A percentile compares a stretch with the other conserved stretches of the same genome.
Conservation (phyloP, 129 eudicot genomes). For the Helianthus annuus region HanXRQr2.0-SUNRISE NC_035433.2:33163745-33164244, state of each 20-base stretch:
- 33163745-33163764: conserved; percentile 1
- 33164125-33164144: conserved; percentile 45
- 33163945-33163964: conserved; percentile 74
- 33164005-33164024: too few relatives aligned
- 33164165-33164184: conserved; percentile 74
- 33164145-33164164: conserved; percentile 64
- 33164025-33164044: background rate
- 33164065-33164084: background rate
- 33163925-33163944: conserved; percentile 59
- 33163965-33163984: conserved; percentile 46
- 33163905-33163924: conserved; percentile 59
- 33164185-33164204: conserved; percentile 82
- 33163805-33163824: background rate
- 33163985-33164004: too few relatives aligned
- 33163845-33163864: conserved; percentile 39
- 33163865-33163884: conserved; percentile 67
- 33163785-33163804: background rate
- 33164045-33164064: background rate
- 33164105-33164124: conserved; percentile 68
- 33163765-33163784: background rate
- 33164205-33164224: conserved; percentile 80
- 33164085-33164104: conserved; percentile 11
- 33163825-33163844: background rate
- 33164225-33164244: conserved; percentile 82
- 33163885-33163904: conserved; percentile 50